Conservation (phyloP, 2,329 filamentous ascomycete genomes). For the Curvularia verruculosa region DNA sequence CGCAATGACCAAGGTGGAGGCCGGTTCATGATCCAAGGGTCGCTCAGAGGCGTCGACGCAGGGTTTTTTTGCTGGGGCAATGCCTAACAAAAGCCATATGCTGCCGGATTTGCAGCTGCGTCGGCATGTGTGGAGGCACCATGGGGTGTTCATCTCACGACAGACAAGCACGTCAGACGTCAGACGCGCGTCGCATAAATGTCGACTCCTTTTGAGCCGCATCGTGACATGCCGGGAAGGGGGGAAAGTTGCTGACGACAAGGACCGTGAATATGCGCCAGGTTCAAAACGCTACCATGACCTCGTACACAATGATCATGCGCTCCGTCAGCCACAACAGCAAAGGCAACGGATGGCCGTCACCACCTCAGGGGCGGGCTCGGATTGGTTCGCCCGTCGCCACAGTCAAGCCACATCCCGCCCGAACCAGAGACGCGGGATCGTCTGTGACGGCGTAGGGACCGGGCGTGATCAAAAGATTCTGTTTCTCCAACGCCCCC, state of each 20-base stretch:
- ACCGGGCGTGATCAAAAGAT: constrained; percentile 33
- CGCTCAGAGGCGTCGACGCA: not conserved
- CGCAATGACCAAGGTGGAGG: constrained; percentile 3
- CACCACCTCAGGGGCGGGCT: constrained; percentile 3
- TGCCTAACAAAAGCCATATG: too few species aligned
- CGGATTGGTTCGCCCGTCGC: constrained; percentile 17
- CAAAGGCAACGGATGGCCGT: constrained; percentile 9
- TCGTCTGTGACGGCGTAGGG: constrained; percentile 19
- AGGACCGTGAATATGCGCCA: constrained; percentile 3
- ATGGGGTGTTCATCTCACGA: constrained; percentile 26
- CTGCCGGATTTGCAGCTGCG: constrained; percentile 1
- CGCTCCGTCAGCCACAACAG: not conserved
- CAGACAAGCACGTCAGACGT: constrained; percentile 14
- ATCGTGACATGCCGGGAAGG: constrained; percentile 21
- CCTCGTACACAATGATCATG: constrained; percentile 10
- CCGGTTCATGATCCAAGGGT: not conserved
- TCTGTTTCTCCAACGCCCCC: constrained; percentile 28
- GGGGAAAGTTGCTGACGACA: not conserved
- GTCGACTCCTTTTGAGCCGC: not conserved
- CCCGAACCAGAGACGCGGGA: constrained; percentile 6
- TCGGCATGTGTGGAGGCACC: constrained; percentile 11
- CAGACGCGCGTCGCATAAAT: constrained; percentile 33
- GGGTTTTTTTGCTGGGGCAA: not conserved
- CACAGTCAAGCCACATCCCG: constrained; percentile 31
- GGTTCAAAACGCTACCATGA: constrained; percentile 8